Evolutionary conservation across 1,284 basidiomycete species (phyloP), one percentile per base, ranked within the genome.

Genomic region (Dichomitus squalens): DNA sequence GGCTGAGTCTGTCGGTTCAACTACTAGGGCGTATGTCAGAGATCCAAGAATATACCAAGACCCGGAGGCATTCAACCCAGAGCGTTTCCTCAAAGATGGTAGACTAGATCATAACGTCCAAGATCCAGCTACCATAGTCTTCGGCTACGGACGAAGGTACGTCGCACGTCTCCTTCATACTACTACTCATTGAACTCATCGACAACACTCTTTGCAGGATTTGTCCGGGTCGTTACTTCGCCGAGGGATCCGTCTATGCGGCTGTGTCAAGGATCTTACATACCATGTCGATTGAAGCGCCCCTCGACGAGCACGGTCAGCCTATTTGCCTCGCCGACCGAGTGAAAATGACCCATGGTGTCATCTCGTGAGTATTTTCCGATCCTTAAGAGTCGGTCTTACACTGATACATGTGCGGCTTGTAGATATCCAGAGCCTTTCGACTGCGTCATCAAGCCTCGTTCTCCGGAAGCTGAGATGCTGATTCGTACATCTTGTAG

Each of bases 391-490:
- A 8, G 29, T 29, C 6, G 14, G 16, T 1, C 34, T 20, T 34
- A n/a, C n/a, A 25, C 12, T 14, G 9, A 23, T 8, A 33, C 27
- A 9, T 31, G 16, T 16, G 18, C 18, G 2, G 14, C 21, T 23
- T 23, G 27, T 44, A 87, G 86, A 64, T 82, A 85, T 63, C 84
- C 84, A 7, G 81, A 79, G 61, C 79, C 83, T 7, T 87, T 84
- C 73, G 77, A 79, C 63, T 87, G 85, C 63, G 66, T 73, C 11
- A 79, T 88, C 63, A 81, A 74, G 61, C 84, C 85, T 11, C 79
- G 85, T 20, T 85, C 84, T 0, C 74, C 78, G 38, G 78, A 76
- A 60, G 79, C 83, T 3, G 69, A 80, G 47, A 74, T 77, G 16
- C 67, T 86, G 21, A 81, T 86, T 7, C 40, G 21, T 11, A 46